These are phyloP conservation scores for Fonsecaea nubica DNA, from an alignment of 2,329 filamentous ascomycete genomes.

Conservation along the genomic window DNA sequence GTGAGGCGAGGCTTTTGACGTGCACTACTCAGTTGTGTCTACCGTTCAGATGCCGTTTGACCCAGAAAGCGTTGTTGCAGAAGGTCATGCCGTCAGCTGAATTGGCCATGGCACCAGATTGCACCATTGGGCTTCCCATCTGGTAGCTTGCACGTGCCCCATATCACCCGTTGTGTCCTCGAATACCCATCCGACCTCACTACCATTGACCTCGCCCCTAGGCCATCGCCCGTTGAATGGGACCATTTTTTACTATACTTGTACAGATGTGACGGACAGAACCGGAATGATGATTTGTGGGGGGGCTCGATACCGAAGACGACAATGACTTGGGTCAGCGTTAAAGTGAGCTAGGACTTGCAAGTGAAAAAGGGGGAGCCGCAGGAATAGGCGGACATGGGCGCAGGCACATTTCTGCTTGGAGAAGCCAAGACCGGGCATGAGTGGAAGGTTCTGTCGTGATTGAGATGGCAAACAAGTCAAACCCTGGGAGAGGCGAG, in stretches of 20 bases:
- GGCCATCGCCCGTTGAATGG: neutral
- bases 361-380: neutral
- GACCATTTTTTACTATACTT: neutral
- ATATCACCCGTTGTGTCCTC: neutral
- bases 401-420: neutral
- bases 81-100: conserved; percentile 23
- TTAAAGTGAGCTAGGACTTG: neutral
- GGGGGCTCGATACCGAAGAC: neutral
- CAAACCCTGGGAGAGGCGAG: conserved; percentile 2
- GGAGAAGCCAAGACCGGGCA: neutral
- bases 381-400: neutral
- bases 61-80: conserved; percentile 17
- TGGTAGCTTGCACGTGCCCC: conserved; percentile 9
- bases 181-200: neutral
- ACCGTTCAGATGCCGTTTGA: neutral
- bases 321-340: neutral
- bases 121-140: conserved; percentile 6
- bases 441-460: conserved; percentile 7
- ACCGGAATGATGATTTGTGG: neutral
- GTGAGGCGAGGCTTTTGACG: conserved; percentile 13
- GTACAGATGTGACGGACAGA: neutral
- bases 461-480: neutral
- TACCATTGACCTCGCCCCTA: neutral
- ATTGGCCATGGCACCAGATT: neutral
- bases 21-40: neutral